Evolutionary conservation across 2,329 filamentous ascomycete species (phyloP), one percentile per base, ranked within the genome.

Genomic region (Septoria linicola): DNA sequence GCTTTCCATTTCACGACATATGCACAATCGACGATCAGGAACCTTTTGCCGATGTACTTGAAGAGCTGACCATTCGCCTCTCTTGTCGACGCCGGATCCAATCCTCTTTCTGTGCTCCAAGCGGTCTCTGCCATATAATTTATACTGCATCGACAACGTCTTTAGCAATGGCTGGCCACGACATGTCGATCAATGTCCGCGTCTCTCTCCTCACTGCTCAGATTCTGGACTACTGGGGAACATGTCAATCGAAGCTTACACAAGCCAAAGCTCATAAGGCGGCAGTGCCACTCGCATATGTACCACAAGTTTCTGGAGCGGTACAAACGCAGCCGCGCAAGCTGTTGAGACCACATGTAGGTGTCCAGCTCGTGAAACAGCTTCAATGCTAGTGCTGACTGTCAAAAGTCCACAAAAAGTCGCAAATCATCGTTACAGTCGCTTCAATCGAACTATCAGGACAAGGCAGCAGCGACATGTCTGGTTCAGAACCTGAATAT

Each of bases 401-500:
- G 10, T 14, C 10, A 14, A 5, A 20, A 41, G 36, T n/a, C 34
- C 14, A 35, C 37, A 8, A 31, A 34, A 42, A 44, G 41, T 17
- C 37, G 44, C 43, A 43, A 44, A 14, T 49, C 44, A 17, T 49
- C 44, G 14, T 37, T 49, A n/a, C 44, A 48, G 20, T 48, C 44
- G 6, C 31, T 48, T 8, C 44, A 48, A 19, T 48, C 44, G 4
- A 48, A 36, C 14, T 25, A 40, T 30, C 53, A 49, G 36, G 45
- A 53, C 13, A 57, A 57, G 43, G 51, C 54, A 20, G 45, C 42
- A 16, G 54, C 54, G 10, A 57, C 54, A 23, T 57, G 54, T 44
- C 23, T 57, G 10, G 43, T 53, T 4, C 54, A 57, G 23, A 46
- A 50, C 30, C 39, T 54, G n/a, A 53, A 36, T 19, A 51, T 57